A percentile compares a stretch with the other conserved stretches of the same genome.
phyloP scores from a whole-genome alignment of 2,329 filamentous ascomycete genomes.

The Waltergamsia citrina region DNA sequence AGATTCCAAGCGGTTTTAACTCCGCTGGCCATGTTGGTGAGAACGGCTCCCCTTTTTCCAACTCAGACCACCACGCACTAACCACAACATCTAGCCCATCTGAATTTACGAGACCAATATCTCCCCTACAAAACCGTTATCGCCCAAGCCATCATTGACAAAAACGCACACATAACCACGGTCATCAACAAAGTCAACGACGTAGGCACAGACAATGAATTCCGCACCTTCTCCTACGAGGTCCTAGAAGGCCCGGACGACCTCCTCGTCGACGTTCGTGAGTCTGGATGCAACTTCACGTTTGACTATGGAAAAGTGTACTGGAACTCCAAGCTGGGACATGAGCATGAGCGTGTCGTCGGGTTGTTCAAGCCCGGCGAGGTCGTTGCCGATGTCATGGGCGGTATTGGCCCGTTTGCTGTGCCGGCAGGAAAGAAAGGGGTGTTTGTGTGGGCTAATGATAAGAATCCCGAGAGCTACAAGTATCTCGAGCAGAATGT shows the following conservation, averaged over 20 bases:
- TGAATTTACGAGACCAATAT: slow-evolving; percentile 80
- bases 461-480: slow-evolving; percentile 88
- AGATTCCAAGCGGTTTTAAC: slow-evolving; percentile 79
- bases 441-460: slow-evolving; percentile 93
- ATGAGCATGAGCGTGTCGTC: slow-evolving; percentile 77
- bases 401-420: slow-evolving; percentile 91
- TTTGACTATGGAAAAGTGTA: slow-evolving; percentile 97
- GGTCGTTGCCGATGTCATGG: slow-evolving; percentile 94
- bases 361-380: slow-evolving; percentile 71
- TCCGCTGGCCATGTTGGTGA: slow-evolving; percentile 77
- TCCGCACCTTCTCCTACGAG: slow-evolving; percentile 89
- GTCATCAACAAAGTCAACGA: slow-evolving; percentile 95
- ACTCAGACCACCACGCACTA: neutral
- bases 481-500: slow-evolving; percentile 62
- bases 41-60: slow-evolving; percentile 13
- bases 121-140: slow-evolving; percentile 81
- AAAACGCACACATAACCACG: slow-evolving; percentile 71
- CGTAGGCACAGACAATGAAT: slow-evolving; percentile 77
- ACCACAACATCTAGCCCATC: slow-evolving; percentile 52
- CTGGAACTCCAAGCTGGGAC: slow-evolving; percentile 90
- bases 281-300: slow-evolving; percentile 76
- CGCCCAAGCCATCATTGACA: slow-evolving; percentile 78
- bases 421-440: slow-evolving; percentile 82
- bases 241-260: slow-evolving; percentile 75
- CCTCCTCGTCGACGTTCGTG: slow-evolving; percentile 71